These are phyloP conservation scores for Porosira glacialis DNA, from an alignment of 352 stramenopile species.

Conservation along the genomic window DNA sequence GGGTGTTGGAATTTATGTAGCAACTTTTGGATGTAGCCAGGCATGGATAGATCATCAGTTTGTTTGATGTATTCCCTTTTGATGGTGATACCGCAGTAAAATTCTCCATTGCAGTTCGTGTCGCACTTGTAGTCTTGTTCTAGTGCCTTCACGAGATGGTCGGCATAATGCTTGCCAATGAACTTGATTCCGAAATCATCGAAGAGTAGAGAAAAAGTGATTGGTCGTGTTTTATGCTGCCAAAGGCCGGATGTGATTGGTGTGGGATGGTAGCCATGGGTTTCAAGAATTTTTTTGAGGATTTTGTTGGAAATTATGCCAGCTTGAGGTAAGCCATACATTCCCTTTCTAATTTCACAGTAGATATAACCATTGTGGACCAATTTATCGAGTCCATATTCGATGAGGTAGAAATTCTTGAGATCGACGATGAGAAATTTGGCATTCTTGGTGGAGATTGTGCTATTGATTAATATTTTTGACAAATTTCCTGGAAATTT, in stretches of 20 bases:
- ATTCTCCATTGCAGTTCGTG: conserved; percentile 12
- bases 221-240: neutral
- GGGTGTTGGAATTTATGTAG: conserved; percentile 11
- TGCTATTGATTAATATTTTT: conserved; percentile 36
- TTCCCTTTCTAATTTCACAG: neutral
- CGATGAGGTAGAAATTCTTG: conserved; percentile 9
- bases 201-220: neutral
- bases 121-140: neutral
- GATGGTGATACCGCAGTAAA: conserved; percentile 35
- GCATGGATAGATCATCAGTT: conserved; percentile 26
- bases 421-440: conserved; percentile 29
- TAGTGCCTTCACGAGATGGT: neutral
- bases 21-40: conserved; percentile 15
- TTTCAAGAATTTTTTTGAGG: neutral
- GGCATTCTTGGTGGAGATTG: conserved; percentile 14
- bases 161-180: neutral
- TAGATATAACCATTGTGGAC: conserved; percentile 25
- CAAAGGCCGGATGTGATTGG: neutral
- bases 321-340: neutral
- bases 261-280: neutral
- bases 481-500: conserved; percentile 8
- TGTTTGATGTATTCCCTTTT: conserved; percentile 43
- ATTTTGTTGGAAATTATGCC: neutral
- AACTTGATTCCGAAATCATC: neutral
- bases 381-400: conserved; percentile 23